phyloP scores from a whole-genome alignment of 129 eudicot species.

The Tagetes erecta region DNA sequence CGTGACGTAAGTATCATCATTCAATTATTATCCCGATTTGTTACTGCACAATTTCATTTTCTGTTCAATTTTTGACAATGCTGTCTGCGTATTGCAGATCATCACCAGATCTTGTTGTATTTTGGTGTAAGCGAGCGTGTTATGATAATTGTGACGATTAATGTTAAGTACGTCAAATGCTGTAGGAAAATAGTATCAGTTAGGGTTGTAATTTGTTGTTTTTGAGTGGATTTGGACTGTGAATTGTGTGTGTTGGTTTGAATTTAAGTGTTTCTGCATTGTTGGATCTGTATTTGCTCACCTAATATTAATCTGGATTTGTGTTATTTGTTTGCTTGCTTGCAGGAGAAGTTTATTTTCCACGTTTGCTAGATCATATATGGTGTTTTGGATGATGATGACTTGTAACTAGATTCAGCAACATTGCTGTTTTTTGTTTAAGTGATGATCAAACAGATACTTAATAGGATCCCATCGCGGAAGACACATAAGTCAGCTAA shows the following conservation, averaged over 20 bases:
- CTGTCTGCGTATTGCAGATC: slow-evolving; percentile 46
- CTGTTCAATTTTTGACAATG: slow-evolving; percentile 15
- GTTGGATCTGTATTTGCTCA: slow-evolving; percentile 10
- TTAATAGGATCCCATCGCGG: slow-evolving; percentile 60
- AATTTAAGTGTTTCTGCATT: slow-evolving; percentile 27
- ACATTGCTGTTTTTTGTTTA: slow-evolving; percentile 23
- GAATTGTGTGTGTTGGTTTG: slow-evolving; percentile 11
- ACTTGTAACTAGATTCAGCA: slow-evolving; percentile 24
- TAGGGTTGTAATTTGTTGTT: slow-evolving; percentile 8
- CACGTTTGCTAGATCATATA: slow-evolving; percentile 15
- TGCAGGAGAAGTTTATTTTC: slow-evolving; percentile 20
- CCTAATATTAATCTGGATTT: slow-evolving; percentile 20
- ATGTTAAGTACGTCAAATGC: slow-evolving; percentile 1
- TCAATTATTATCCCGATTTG: background rate
- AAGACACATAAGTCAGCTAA: slow-evolving; percentile 57
- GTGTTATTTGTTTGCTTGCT: slow-evolving; percentile 22
- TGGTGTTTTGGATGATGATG: slow-evolving; percentile 30
- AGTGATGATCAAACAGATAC: slow-evolving; percentile 67
- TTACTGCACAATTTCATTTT: slow-evolving; percentile 10
- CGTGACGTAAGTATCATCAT: no score
- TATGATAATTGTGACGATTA: slow-evolving; percentile 15
- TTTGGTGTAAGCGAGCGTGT: slow-evolving; percentile 34
- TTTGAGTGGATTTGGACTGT: slow-evolving; percentile 14
- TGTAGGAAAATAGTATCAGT: no score
- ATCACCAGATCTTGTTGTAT: slow-evolving; percentile 52